A percentile compares a stretch with the other conserved stretches of the same genome.
These are phyloP conservation scores for Wallacemonas sp. DNA, from an alignment of 208 protist species.

Conservation along the genomic window DNA sequence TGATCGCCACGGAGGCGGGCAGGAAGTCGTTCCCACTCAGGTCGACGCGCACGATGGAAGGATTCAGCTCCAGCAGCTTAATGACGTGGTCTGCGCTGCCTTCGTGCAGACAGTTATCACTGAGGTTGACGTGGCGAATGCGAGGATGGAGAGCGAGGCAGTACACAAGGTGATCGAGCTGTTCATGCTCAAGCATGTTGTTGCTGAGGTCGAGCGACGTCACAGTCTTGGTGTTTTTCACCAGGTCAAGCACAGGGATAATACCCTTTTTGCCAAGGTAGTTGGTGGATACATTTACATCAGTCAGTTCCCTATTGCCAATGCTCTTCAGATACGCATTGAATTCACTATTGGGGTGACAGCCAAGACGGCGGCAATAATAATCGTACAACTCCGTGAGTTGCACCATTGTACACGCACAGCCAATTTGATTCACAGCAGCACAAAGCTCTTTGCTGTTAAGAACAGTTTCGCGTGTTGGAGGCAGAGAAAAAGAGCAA, in stretches of 20 bases:
- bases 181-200: conserved; percentile 66
- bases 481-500: conserved; percentile 9
- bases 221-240: conserved; percentile 79
- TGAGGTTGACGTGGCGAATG: conserved; percentile 48
- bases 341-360: conserved; percentile 73
- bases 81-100: conserved; percentile 55
- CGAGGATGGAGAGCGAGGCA: conserved; percentile 76
- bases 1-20: conserved; percentile 24
- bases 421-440: conserved; percentile 3
- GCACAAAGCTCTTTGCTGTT: no score
- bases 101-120: conserved; percentile 68
- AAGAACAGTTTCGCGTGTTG: no score
- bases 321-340: conserved; percentile 39
- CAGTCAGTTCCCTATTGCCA: conserved; percentile 31
- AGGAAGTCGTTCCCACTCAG: conserved; percentile 62
- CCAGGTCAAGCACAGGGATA: conserved; percentile 77
- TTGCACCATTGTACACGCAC: conserved; percentile 61
- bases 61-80: conserved; percentile 65
- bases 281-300: conserved; percentile 73
- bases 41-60: conserved; percentile 38
- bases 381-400: conserved; percentile 80
- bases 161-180: conserved; percentile 80
- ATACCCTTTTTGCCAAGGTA: conserved; percentile 84
- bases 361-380: conserved; percentile 77
- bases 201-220: conserved; percentile 70